Evolutionary conservation across 2,329 filamentous ascomycete genomes (phyloP).

Genomic region (Ustilaginoidea virens): DNA sequence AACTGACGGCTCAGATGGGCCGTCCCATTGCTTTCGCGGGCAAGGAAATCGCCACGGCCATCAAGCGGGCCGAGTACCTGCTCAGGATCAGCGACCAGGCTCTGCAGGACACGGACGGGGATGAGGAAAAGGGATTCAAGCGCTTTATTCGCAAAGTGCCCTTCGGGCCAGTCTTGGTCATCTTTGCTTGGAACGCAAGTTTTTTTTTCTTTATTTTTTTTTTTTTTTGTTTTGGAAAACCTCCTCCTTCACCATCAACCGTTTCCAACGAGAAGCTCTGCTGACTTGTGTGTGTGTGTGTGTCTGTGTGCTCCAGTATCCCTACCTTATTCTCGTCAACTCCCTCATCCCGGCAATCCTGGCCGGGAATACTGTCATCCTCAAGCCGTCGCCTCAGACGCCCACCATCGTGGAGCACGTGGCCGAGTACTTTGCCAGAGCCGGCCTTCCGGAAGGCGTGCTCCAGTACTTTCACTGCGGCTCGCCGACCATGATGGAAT

Average conservation of each 20-base stretch:
- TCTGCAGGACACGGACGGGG: constrained; percentile 66
- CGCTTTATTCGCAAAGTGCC: constrained; percentile 81
- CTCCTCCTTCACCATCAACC: too few species aligned
- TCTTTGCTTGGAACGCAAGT: constrained; percentile 93
- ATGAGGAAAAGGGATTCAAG: constrained; percentile 76
- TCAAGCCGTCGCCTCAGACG: constrained; percentile 92
- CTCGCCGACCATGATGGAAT: constrained; percentile 59
- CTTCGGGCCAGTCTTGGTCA: constrained; percentile 71
- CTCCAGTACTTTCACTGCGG: constrained; percentile 89
- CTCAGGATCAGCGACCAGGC: constrained; percentile 68
- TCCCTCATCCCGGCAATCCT: constrained; percentile 84
- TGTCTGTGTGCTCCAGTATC: constrained; percentile 57
- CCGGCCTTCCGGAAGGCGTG: constrained; percentile 69
- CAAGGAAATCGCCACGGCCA: constrained; percentile 71
- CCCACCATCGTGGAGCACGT: constrained; percentile 83
- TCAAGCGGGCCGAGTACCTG: constrained; percentile 74
- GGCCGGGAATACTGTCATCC: constrained; percentile 76
- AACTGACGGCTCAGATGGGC: constrained; percentile 91
- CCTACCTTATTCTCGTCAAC: constrained; percentile 87
- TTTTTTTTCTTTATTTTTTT: too few species aligned
- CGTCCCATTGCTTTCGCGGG: constrained; percentile 76
- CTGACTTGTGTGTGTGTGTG: too few species aligned
- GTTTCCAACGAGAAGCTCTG: too few species aligned
- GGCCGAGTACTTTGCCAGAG: constrained; percentile 57
- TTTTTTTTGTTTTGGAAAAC: too few species aligned